Conservation (phyloP, 108 stramenopile genomes). For the Fistulifera pelliculosa region DNA sequence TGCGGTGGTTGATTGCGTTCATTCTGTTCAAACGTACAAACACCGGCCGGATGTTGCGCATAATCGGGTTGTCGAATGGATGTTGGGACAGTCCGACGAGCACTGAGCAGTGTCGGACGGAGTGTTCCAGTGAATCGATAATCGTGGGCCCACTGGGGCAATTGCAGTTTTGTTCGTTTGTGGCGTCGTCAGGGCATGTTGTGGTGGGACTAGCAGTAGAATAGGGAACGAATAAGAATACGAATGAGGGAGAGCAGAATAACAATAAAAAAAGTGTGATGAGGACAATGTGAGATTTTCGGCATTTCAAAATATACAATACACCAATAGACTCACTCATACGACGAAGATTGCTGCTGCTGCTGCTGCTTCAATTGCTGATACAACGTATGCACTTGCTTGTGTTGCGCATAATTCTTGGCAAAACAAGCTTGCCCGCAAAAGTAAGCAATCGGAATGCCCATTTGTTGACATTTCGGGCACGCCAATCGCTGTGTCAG, state of each 20-base stretch:
- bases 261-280: neutral
- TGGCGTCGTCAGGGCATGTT: slow-evolving; percentile 46
- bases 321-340: slow-evolving; percentile 4
- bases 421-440: slow-evolving; percentile 85
- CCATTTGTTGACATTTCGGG: slow-evolving; percentile 82
- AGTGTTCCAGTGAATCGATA: slow-evolving; percentile 64
- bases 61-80: slow-evolving; percentile 75
- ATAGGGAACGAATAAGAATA: neutral
- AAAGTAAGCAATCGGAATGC: slow-evolving; percentile 67
- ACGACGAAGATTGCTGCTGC: neutral
- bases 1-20: slow-evolving; percentile 38
- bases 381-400: slow-evolving; percentile 61
- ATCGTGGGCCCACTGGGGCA: slow-evolving; percentile 57
- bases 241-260: neutral
- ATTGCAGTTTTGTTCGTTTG: slow-evolving; percentile 28
- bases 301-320: neutral
- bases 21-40: slow-evolving; percentile 52
- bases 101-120: slow-evolving; percentile 59
- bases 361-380: slow-evolving; percentile 44
- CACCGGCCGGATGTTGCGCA: slow-evolving; percentile 59
- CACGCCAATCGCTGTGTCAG: slow-evolving; percentile 66
- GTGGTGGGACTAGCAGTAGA: slow-evolving; percentile 40
- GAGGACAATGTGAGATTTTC: neutral
- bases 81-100: slow-evolving; percentile 50
- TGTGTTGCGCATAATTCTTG: slow-evolving; percentile 69